Percentiles rank a stretch among this genome's conserved stretches.
Conservation (phyloP, 305 asterid species). For the Nicotiana rustica region DNA sequence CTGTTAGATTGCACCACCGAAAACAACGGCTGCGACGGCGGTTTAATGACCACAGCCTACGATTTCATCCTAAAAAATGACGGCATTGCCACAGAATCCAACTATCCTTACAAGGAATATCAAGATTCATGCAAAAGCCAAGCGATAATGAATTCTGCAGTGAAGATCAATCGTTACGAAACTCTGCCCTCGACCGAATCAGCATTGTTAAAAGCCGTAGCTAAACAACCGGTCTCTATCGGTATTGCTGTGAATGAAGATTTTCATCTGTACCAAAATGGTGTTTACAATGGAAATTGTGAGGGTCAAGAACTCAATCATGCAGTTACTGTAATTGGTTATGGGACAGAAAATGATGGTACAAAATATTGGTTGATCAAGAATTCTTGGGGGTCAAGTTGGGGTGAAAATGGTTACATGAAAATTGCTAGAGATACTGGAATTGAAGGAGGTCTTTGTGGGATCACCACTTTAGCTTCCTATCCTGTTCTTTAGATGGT, state of each 20-base stretch:
- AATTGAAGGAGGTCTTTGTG: constrained; percentile 3
- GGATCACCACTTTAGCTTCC: background rate
- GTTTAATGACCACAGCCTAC: constrained; percentile 30
- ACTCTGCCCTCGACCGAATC: background rate
- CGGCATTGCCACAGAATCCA: constrained; percentile 26
- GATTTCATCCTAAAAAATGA: constrained; percentile 36
- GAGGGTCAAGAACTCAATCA: background rate
- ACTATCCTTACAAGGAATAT: constrained; percentile 31
- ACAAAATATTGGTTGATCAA: constrained; percentile 7
- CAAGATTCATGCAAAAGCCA: constrained; percentile 16
- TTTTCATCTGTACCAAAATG: background rate
- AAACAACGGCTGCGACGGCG: constrained; percentile 33
- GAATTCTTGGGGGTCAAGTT: background rate
- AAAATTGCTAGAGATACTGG: constrained; percentile 24
- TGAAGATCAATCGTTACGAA: background rate
- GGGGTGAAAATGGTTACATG: constrained; percentile 32
- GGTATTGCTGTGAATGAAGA: background rate
- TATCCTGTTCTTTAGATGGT: constrained; percentile 1
- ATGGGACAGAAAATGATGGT: background rate
- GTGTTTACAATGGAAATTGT: constrained; percentile 2
- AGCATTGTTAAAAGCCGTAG: background rate
- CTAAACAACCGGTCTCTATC: background rate
- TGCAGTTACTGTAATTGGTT: constrained; percentile 20
- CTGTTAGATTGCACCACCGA: constrained; percentile 9
- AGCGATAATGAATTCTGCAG: background rate